phyloP scores from a whole-genome alignment of 1,139 yeast genomes.

The Magnusiomyces fungicola region DNA sequence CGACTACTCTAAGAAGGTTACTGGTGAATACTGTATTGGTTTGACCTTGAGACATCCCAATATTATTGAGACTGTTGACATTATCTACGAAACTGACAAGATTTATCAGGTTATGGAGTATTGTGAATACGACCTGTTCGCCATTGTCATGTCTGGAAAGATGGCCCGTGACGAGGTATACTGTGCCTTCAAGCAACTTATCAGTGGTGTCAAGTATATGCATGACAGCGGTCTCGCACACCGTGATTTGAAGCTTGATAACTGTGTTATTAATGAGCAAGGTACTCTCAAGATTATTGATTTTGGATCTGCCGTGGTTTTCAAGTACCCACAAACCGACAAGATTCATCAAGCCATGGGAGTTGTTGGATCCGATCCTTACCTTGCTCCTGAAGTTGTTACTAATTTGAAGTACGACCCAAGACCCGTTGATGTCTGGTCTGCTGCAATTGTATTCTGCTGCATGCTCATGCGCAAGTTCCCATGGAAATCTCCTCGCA shows the following conservation, averaged over 20 bases:
- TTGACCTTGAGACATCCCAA: constrained; percentile 85
- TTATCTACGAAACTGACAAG: constrained; percentile 80
- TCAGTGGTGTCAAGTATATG: constrained; percentile 73
- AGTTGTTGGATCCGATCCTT: constrained; percentile 91
- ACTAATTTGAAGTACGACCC: constrained; percentile 80
- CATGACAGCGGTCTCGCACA: constrained; percentile 89
- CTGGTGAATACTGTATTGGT: constrained; percentile 94
- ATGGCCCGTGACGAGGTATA: constrained; percentile 81
- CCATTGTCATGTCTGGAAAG: constrained; percentile 90
- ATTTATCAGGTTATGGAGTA: constrained; percentile 92
- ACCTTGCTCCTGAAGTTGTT: constrained; percentile 89
- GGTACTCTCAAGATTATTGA: constrained; percentile 90
- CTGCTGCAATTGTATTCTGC: constrained; percentile 84
- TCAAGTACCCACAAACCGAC: constrained; percentile 81
- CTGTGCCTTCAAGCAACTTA: constrained; percentile 84
- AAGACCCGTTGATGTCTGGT: constrained; percentile 92
- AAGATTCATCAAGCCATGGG: constrained; percentile 79
- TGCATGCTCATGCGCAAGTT: constrained; percentile 92
- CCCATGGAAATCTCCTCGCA: constrained; percentile 96
- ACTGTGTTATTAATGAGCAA: constrained; percentile 77
- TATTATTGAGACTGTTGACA: constrained; percentile 84
- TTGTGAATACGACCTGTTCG: constrained; percentile 87
- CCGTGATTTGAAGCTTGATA: constrained; percentile 86
- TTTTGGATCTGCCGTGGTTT: constrained; percentile 92
- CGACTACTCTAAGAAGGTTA: constrained; percentile 87